Base-by-base conservation (phyloP, 495 filamentous ascomycete species). In the Penicillium argentinense region DNA sequence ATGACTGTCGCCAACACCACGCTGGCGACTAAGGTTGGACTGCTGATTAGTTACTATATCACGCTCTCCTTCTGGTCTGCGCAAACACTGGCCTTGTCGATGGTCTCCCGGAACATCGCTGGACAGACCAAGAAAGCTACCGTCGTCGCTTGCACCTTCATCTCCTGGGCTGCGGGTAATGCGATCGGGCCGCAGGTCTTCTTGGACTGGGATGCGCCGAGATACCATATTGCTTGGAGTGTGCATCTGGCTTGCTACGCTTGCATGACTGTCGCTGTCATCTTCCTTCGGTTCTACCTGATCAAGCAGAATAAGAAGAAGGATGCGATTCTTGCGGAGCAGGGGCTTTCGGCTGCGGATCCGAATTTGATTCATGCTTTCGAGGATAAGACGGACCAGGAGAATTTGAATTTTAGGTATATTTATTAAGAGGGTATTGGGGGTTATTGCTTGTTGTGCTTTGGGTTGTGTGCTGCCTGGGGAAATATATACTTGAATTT, bases 101-200 rank as follows among this genome's bases (percentile, higher is more conserved):
- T 84, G 56, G 81, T 85, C 39, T 75, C 72, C 1, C 77, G 76
- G 13, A 86, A 87, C 39, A 76, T 87, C n/a, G 81, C 80, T 9
- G 83, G 83, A 11, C 84, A 83, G 52, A 86, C 84, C 6, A 87
- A 87, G 62, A 86, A 86, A 51, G 67, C 75, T 0, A 67, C 68
- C 3, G 70, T 76, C 1, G 71, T 75, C 4, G 75, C 75, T 11
- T 58, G 64, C 8, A 72, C 67, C 0, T 73, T 75, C 33, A 58
- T 75, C 14, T 68, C 67, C 3, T 75, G 67, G 67, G 67, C 68
- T 21, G 61, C 63, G 12, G 70, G 71, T 3, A 75, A 75, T 33
- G 68, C 68, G 7, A 69, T 73, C 25, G 70, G 68, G 59, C 84
- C 84, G 3, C 71, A 74, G 40, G 68, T 71, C 2, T 74, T 74